Percentiles rank a stretch among this genome's conserved stretches.
Conservation (phyloP, 148 eudicot species). For the Rhododendron simsii region DNA sequence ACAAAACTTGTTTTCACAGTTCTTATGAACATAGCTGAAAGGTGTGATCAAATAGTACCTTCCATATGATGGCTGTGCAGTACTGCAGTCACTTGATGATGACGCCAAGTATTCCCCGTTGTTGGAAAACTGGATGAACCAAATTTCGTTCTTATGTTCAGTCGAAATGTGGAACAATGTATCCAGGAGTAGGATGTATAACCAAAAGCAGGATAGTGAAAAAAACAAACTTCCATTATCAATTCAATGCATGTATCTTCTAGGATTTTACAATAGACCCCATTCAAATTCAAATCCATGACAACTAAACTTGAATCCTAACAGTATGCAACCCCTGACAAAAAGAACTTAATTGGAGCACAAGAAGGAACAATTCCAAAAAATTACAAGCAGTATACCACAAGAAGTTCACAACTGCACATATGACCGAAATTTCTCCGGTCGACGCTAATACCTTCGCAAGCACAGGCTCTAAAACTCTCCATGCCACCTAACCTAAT, state of each 20-base stretch:
- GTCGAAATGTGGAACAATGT: constrained; percentile 55
- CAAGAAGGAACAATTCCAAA: background rate
- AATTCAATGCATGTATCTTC: background rate
- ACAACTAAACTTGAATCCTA: background rate
- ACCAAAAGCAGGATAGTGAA: background rate
- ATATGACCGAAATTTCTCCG: background rate
- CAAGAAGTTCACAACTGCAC: background rate
- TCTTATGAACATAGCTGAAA: constrained; percentile 5
- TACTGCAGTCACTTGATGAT: constrained; percentile 84
- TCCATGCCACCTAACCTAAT: background rate
- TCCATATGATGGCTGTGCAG: constrained; percentile 91
- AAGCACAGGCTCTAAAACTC: background rate
- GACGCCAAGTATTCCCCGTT: constrained; percentile 82
- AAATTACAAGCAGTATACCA: background rate
- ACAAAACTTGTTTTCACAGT: constrained; percentile 2
- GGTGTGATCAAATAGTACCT: constrained; percentile 41
- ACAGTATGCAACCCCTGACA: background rate
- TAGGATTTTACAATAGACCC: background rate
- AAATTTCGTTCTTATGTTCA: constrained; percentile 81
- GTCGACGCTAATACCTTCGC: background rate
- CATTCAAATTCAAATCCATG: background rate
- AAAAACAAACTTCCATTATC: background rate
- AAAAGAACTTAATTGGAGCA: background rate
- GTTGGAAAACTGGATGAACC: constrained; percentile 92
- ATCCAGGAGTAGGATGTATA: background rate